A percentile compares a stretch with the other conserved stretches of the same genome.
Conservation (phyloP, 768 basidiomycete genomes). For the Lentinula aciculospora region DNA sequence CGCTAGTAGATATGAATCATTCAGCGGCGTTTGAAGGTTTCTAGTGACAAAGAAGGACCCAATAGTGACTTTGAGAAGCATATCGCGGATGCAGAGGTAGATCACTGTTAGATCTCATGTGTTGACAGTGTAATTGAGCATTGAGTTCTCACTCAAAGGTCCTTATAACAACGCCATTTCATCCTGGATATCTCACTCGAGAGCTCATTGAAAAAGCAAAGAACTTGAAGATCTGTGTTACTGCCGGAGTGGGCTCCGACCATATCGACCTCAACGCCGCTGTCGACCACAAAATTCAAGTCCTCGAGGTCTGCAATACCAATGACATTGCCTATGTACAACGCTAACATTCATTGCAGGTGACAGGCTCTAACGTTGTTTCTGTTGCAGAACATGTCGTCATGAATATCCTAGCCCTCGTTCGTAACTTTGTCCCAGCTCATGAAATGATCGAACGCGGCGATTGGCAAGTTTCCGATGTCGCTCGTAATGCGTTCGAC, state of each 20-base stretch:
- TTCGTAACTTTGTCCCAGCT: constrained; percentile 84
- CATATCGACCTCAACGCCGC: constrained; percentile 88
- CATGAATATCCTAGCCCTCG: constrained; percentile 86
- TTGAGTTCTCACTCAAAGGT: constrained; percentile 53
- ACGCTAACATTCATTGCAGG: constrained; percentile 23
- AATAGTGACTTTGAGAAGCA: constrained; percentile 81
- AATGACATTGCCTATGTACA: constrained; percentile 8
- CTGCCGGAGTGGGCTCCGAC: constrained; percentile 91
- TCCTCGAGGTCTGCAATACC: constrained; percentile 50
- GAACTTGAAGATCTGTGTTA: constrained; percentile 86
- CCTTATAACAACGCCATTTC: constrained; percentile 81
- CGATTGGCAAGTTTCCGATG: constrained; percentile 82
- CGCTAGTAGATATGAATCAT: neutral
- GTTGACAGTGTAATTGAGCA: no score
- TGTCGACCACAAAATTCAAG: constrained; percentile 74
- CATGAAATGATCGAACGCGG: constrained; percentile 88
- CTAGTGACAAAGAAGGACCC: constrained; percentile 78
- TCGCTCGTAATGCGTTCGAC: constrained; percentile 83
- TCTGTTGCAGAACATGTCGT: constrained; percentile 90
- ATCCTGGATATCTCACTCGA: constrained; percentile 76
- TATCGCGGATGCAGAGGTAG: constrained; percentile 60
- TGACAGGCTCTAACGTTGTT: constrained; percentile 85
- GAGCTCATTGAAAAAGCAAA: constrained; percentile 70
- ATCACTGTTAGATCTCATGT: neutral
- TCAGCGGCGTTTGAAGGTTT: constrained; percentile 38